Conservation (phyloP, 768 basidiomycete genomes). For the Mycena capillaripes region DNA sequence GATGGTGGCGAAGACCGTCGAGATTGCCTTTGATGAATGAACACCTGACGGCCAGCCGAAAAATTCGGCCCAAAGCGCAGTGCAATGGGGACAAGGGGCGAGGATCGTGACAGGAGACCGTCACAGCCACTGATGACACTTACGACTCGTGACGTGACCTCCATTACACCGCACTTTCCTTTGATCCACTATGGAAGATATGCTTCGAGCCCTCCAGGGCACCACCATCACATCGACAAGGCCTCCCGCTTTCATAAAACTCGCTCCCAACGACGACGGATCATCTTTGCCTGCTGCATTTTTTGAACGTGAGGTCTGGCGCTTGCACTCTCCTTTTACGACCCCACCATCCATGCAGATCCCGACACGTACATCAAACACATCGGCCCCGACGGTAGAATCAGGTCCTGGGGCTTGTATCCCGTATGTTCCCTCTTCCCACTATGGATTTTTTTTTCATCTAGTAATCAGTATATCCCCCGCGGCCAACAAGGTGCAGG, state of each 20-base stretch:
- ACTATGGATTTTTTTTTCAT: slow-evolving; percentile 4
- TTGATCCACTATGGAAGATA: slow-evolving; percentile 28
- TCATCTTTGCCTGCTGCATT: slow-evolving; percentile 34
- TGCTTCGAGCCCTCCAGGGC: slow-evolving; percentile 28
- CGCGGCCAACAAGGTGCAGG: slow-evolving; percentile 26
- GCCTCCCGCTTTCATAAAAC: slow-evolving; percentile 32
- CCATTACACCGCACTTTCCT: slow-evolving; percentile 23
- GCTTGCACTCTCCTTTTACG: slow-evolving; percentile 13
- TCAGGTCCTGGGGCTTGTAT: slow-evolving; percentile 43
- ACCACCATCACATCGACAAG: slow-evolving; percentile 1
- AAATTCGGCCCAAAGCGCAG: too few species aligned
- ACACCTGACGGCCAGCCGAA: too few species aligned
- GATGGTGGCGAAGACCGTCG: too few species aligned
- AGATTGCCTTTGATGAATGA: too few species aligned
- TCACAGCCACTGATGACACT: too few species aligned
- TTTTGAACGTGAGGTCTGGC: slow-evolving; percentile 37
- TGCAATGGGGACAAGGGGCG: too few species aligned
- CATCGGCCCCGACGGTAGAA: slow-evolving; percentile 37
- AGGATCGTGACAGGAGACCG: too few species aligned
- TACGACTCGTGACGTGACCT: slow-evolving; percentile 26
- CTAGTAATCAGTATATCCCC: slow-evolving; percentile 27
- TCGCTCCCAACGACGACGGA: slow-evolving; percentile 38
- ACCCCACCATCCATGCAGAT: slow-evolving; percentile 22
- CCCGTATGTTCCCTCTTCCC: slow-evolving; percentile 30
- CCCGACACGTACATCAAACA: slow-evolving; percentile 30